Evolutionary conservation across 1,139 yeast genomes (phyloP).

Genomic region (Taiozyma sp.): DNA sequence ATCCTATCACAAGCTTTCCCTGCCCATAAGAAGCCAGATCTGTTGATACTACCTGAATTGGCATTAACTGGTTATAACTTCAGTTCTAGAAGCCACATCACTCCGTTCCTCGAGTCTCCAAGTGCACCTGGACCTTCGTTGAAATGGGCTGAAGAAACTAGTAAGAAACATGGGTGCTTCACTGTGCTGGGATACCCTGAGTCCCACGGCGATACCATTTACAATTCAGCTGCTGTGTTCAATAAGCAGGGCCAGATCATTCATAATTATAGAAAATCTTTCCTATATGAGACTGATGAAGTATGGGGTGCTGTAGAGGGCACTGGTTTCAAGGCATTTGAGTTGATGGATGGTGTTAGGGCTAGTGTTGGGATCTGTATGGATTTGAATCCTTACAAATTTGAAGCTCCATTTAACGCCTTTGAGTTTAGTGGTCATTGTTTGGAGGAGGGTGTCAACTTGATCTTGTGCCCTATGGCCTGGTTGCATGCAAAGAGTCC

Average conservation of each 20-base stretch:
- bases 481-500: conserved; percentile 70
- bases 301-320: conserved; percentile 78
- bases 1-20: conserved; percentile 29
- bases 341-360: conserved; percentile 25
- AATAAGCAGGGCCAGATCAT: conserved; percentile 54
- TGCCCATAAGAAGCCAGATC: conserved; percentile 33
- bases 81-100: conserved; percentile 43
- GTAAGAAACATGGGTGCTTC: conserved; percentile 51
- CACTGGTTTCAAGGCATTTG: conserved; percentile 35
- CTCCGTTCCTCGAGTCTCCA: conserved; percentile 51
- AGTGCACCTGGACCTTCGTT: conserved; percentile 41
- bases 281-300: conserved; percentile 76
- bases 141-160: conserved; percentile 52
- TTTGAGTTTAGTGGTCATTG: conserved; percentile 70
- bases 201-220: conserved; percentile 33
- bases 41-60: conserved; percentile 76
- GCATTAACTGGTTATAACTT: conserved; percentile 87
- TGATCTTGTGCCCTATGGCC: conserved; percentile 80
- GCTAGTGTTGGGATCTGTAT: conserved; percentile 85
- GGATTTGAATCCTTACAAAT: conserved; percentile 89
- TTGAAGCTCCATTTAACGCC: conserved; percentile 68
- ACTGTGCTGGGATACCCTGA: conserved; percentile 88
- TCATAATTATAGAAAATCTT: conserved; percentile 72
- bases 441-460: conserved; percentile 39
- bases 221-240: conserved; percentile 71